Evolutionary conservation across 164 flowering plant genomes (phyloP), one percentile per base, ranked within the genome.

Genomic region (Berberis vulgaris): DNA sequence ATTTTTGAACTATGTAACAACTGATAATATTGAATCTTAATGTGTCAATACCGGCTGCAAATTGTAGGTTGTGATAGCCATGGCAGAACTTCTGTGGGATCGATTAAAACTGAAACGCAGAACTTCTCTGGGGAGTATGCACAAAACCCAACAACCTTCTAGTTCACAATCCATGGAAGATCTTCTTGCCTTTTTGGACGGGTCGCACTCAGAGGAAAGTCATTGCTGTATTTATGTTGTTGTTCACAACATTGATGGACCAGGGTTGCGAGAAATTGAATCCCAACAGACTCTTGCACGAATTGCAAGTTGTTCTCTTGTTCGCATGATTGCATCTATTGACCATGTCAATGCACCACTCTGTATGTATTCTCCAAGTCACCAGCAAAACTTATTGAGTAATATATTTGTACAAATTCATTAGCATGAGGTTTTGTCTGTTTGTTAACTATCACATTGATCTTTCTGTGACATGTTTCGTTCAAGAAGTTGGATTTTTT

Each of bases 321-420:
- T 91, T 56, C 91, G 91, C 49, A 52, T 94, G 43, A 74, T 91
- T 71, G 96, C 99, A 59, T 91, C 99, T 6, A 76, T 91, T 11
- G 99, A 94, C 69, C 91, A 94, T 71, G 91, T 94, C 59, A 91
- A 94, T 78, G 80, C 97, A 72, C 89, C 96, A 41, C 84, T 94
- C 49, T 80, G 99, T 91, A 80, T 81, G 96, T 76, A 43, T 59
- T 9, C 38, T 49, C 2, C 12, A 26, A 26, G 26, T 26, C 26
- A 26, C 26, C 26, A 26, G 26, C 26, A 26, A 26, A 0, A 26
- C 26, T 26, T 26, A 26, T 26, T 26, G 26, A 26, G 26, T 26
- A 26, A 26, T 26, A 26, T 26, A 26, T 26, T 26, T 26, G 26
- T 26, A 26, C 26, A 26, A 26, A 26, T 26, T 26, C 26, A 26